Base-by-base conservation (phyloP, 345 rosid genomes). In the Citrus unshiu region DNA sequence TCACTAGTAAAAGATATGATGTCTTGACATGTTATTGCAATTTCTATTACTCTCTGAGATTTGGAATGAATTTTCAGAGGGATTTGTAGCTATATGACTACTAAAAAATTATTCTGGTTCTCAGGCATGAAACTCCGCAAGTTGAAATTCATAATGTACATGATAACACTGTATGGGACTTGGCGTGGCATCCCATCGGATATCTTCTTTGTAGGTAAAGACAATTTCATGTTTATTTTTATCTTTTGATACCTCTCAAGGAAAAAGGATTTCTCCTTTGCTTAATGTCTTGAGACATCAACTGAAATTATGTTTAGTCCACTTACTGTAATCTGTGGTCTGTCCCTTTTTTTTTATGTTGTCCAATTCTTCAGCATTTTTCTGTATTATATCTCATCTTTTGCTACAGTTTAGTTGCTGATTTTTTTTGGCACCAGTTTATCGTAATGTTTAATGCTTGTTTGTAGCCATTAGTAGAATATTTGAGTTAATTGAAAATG, bases 161-260 rank as follows among this genome's bases (percentile, higher is more conserved):
- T 86, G 99, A 93, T 81, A 91, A 88, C 83, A 90, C 95, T 81
- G 98, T 96, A 57, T 96, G 98, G 97, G 97, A 94, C 88, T 91
- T 96, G 76, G 91, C 97, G 46, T 94, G 98, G 99, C 99, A 96
- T 88, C 99, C 99, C 77, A 91, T 93, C 73, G 99, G 99, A 76
- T 96, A 96, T 87, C 93, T 96, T 77, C 98, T 96, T 80, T 90
- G 98, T 94, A 96, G 99, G 99, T 96, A 82, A 75, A 60, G 57
- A 25, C 57, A 76, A 59, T 72, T 14, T 19, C 60, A 69, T 32
- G 22, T 65, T 54, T 49, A 32, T 49, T 13, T 29, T 25, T 9
- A 24, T 74, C 30, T 63, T 24, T 65, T 27, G 9, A 2, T 24
- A 49, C 22, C 25, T n/a, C 43, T 32, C 16, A 46, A 51, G 56